Conservation (phyloP, 768 basidiomycete species). For the Podaxis sp. region DNA sequence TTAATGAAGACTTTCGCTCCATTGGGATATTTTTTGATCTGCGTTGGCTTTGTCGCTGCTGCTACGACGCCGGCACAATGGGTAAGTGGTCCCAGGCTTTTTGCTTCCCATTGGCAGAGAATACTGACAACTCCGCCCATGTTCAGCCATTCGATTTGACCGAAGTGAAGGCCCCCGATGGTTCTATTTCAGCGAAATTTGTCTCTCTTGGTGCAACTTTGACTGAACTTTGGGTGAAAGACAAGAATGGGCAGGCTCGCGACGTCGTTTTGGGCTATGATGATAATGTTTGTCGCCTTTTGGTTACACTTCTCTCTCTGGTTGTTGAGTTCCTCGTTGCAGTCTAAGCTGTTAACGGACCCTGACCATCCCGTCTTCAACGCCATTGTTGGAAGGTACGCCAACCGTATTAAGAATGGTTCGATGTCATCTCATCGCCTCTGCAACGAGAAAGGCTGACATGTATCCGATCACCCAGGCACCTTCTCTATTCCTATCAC, state of each 20-base stretch:
- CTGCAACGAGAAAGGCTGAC: background rate
- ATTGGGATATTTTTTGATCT: background rate
- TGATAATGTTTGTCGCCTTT: slow-evolving; percentile 35
- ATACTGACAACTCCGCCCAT: background rate
- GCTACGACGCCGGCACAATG: background rate
- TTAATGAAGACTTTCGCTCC: background rate
- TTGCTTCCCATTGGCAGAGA: background rate
- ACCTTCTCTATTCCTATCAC: slow-evolving; percentile 52
- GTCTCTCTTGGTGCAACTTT: slow-evolving; percentile 53
- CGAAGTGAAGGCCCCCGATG: slow-evolving; percentile 45
- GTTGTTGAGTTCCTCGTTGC: background rate
- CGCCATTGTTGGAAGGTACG: slow-evolving; percentile 41
- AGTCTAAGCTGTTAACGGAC: slow-evolving; percentile 39
- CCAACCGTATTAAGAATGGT: slow-evolving; percentile 51
- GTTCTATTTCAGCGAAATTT: slow-evolving; percentile 54
- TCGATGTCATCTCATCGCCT: background rate
- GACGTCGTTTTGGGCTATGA: slow-evolving; percentile 60
- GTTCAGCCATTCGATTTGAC: slow-evolving; percentile 45
- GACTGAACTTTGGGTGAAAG: slow-evolving; percentile 53
- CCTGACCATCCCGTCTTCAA: slow-evolving; percentile 45
- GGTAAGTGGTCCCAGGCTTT: background rate
- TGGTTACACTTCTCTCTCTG: background rate
- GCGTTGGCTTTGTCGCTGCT: background rate
- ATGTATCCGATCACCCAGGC: slow-evolving; percentile 23
- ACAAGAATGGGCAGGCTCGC: slow-evolving; percentile 39